phyloP scores from a whole-genome alignment of 345 rosid species.

The Crucihimalaya himalaica region DNA sequence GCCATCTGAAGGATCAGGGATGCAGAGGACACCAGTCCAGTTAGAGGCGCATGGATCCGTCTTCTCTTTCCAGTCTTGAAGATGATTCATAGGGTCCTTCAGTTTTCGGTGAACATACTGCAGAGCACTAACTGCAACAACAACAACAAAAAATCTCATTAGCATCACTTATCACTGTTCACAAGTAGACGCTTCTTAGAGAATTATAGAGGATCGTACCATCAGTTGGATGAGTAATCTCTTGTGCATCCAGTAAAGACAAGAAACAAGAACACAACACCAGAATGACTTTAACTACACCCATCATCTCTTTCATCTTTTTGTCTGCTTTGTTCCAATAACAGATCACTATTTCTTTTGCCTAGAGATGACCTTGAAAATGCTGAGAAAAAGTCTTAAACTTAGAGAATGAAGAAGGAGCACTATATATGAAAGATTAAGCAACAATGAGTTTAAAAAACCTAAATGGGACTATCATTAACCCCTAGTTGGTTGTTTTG shows the following conservation, averaged over 20 bases:
- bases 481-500: neutral
- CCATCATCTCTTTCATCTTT: conserved; percentile 12
- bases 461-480: conserved; percentile 15
- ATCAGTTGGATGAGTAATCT: conserved; percentile 36
- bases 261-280: conserved; percentile 20
- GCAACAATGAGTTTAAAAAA: neutral
- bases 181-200: neutral
- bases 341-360: neutral
- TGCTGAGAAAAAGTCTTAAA: conserved; percentile 1
- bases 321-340: neutral
- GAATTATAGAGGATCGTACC: conserved; percentile 9
- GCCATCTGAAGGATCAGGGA: conserved; percentile 46
- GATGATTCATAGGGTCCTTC: conserved; percentile 34
- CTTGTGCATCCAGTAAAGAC: conserved; percentile 28
- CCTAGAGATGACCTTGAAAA: neutral
- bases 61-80: conserved; percentile 32
- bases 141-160: neutral
- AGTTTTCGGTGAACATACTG: conserved; percentile 28
- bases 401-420: conserved; percentile 9
- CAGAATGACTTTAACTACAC: conserved; percentile 15
- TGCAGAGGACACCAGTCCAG: conserved; percentile 38
- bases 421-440: conserved; percentile 21
- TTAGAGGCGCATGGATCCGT: conserved; percentile 40
- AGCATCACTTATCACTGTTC: conserved; percentile 4
- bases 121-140: conserved; percentile 19